These are phyloP conservation scores for Mycena alexandri DNA, from an alignment of 768 basidiomycete species.

Conservation along the genomic window DNA sequence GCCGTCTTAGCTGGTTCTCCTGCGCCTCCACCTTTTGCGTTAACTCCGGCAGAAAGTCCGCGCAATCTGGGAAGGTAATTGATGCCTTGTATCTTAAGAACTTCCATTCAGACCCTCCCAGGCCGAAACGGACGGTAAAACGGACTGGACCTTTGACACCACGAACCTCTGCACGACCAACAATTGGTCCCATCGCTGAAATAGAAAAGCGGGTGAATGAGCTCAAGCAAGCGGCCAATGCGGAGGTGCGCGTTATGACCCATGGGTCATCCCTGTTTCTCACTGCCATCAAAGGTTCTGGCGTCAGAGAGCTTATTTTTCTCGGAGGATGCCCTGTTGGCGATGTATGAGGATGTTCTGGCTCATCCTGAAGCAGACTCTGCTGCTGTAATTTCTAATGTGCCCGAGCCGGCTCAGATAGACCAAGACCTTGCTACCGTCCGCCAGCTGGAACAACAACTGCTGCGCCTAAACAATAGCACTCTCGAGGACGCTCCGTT, in stretches of 20 bases:
- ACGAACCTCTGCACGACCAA: slow-evolving; percentile 30
- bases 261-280: neutral
- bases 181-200: slow-evolving; percentile 40
- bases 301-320: slow-evolving; percentile 50
- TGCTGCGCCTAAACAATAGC: slow-evolving; percentile 37
- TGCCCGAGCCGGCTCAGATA: slow-evolving; percentile 38
- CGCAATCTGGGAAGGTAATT: slow-evolving; percentile 27
- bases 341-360: slow-evolving; percentile 60
- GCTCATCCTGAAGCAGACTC: slow-evolving; percentile 43
- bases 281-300: slow-evolving; percentile 43
- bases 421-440: slow-evolving; percentile 53
- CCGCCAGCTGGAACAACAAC: slow-evolving; percentile 49
- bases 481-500: slow-evolving; percentile 16
- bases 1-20: slow-evolving; percentile 23
- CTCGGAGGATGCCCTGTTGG: slow-evolving; percentile 57
- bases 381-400: slow-evolving; percentile 21
- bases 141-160: slow-evolving; percentile 34
- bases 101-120: neutral
- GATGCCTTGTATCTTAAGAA: neutral
- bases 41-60: neutral
- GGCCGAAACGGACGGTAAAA: slow-evolving; percentile 20
- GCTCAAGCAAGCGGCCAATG: slow-evolving; percentile 51
- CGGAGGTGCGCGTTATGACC: slow-evolving; percentile 45
- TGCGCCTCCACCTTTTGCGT: neutral
- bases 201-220: slow-evolving; percentile 53